Evolutionary conservation across 2,329 filamentous ascomycete genomes (phyloP), one percentile per base, ranked within the genome.

Genomic region (Cercospora sojina): DNA sequence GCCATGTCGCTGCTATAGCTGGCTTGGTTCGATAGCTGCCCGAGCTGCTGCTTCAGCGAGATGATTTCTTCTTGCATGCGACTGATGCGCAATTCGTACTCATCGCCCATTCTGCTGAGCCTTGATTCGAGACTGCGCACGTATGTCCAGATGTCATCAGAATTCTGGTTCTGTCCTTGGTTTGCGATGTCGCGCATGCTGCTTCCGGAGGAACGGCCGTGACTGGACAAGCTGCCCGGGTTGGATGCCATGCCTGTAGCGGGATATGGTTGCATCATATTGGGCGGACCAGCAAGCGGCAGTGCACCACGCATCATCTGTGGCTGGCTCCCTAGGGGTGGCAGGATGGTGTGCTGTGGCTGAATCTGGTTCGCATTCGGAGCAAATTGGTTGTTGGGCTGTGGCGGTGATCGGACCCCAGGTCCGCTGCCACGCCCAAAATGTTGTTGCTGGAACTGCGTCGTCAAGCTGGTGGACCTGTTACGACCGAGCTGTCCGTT

Each of bases 161-260:
- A 16, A 2, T 18, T 41, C 18, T 32, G 59, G 20, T 70, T 70
- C 13, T 75, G 73, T 29, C 69, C 87, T 80, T 61, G 87, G 82
- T 73, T 73, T 76, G 92, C 89, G 67, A 92, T 83, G 72, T 91
- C 92, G 68, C 86, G 86, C 70, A 86, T 87, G 73, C 86, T 88
- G 67, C 86, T 86, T 16, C 81, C 84, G 58, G 84, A 87, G 59
- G 84, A 85, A 16, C 73, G 71, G 20, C 85, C 83, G 74, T 90
- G 84, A 65, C 81, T 83, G 7, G 82, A 84, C 75, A 81, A 78
- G 69, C 80, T 83, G 61, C 80, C 78, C 25, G 83, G 82, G 72
- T 86, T 85, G 27, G 86, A 75, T 71, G 76, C 71, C 18, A 68
- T 64, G 3, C 57, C 64, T 6, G 43, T 55, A 13, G 58, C 25